Base-by-base conservation (phyloP, 768 basidiomycete species). In the Krasilnikovozyma curviuscula region DNA sequence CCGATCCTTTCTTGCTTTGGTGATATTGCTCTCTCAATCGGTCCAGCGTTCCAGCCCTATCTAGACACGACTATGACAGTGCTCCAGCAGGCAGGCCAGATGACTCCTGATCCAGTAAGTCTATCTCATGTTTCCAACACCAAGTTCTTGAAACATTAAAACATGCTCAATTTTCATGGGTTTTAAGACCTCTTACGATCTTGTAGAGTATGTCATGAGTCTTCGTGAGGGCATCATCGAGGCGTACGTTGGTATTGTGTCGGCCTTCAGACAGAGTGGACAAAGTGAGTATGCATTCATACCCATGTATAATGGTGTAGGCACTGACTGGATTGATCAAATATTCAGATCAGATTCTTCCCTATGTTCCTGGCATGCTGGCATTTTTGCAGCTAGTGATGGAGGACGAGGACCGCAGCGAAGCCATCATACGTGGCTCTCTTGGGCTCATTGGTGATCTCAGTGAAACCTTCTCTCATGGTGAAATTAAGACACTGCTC, bases 1-100 rank as follows among this genome's bases (percentile, higher is more conserved):
- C 78, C 82, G n/a, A 83, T 97, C 58, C 66, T 97, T 51, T 79
- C 83, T 12, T 86, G 84, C 66, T 95, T 98, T 58, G 93, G 91
- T 19, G 93, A 98, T 60, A 81, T 98, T 55, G 91, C 89, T 8
- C 71, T 97, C 9, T 88, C 93, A 1, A 79, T 95, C 53, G 84
- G 84, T 2, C 69, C 76, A 12, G 68, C 70, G 7, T 98, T 95
- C 64, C 80, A 81, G 58, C 86, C 85, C 0, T 98, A 81, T 63
- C 69, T 93, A 41, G 77, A 78, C 49, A 83, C 83, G 5, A 83
- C 86, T 7, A 88, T 93, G 83, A 73, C 68, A 18, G 88, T 98
- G 23, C 69, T 98, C 42, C 71, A 75, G 55, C 89, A 97, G 67
- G 93, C 93, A 2, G 88, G 88, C 12, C 70, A 75, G 32, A 73